phyloP scores from a whole-genome alignment of 331 rosid genomes.

The Rhamnella rubrinervis region DNA sequence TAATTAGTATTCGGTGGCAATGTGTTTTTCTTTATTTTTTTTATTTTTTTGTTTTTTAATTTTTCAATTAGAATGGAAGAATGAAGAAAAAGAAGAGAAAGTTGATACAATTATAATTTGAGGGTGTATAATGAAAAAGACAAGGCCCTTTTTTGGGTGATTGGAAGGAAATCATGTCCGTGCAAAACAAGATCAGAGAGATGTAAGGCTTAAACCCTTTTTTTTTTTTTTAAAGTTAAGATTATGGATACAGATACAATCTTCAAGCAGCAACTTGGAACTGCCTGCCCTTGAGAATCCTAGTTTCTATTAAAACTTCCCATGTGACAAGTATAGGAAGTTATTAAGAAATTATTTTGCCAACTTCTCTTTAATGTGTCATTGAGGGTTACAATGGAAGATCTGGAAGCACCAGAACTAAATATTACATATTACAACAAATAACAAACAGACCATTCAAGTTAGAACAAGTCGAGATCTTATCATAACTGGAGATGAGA shows the following conservation, averaged over 20 bases:
- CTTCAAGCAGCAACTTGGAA: constrained; percentile 17
- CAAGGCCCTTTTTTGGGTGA: no score
- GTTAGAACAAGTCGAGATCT: constrained; percentile 22
- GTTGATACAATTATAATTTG: no score
- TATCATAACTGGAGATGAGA: constrained; percentile 25
- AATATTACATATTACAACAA: constrained; percentile 24
- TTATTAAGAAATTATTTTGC: constrained; percentile 25
- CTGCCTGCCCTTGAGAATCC: constrained; percentile 2
- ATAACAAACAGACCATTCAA: constrained; percentile 10
- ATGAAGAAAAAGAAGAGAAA: no score
- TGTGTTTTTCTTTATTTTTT: no score
- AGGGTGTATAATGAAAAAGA: no score
- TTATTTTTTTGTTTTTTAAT: no score
- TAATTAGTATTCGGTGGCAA: no score
- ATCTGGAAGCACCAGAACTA: constrained; percentile 54
- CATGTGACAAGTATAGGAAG: constrained; percentile 1
- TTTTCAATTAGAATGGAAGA: no score
- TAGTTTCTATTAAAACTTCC: constrained; percentile 20
- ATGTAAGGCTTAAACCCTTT: constrained; percentile 4
- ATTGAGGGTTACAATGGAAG: constrained; percentile 35
- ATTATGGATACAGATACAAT: constrained; percentile 33
- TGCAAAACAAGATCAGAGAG: neutral
- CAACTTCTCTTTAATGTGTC: constrained; percentile 30
- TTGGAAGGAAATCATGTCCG: no score
- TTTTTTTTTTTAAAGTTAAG: constrained; percentile 10